A percentile compares a stretch with the other conserved stretches of the same genome.
Conservation (phyloP, 495 filamentous ascomycete species). For the Annulohypoxylon stygium region DNA sequence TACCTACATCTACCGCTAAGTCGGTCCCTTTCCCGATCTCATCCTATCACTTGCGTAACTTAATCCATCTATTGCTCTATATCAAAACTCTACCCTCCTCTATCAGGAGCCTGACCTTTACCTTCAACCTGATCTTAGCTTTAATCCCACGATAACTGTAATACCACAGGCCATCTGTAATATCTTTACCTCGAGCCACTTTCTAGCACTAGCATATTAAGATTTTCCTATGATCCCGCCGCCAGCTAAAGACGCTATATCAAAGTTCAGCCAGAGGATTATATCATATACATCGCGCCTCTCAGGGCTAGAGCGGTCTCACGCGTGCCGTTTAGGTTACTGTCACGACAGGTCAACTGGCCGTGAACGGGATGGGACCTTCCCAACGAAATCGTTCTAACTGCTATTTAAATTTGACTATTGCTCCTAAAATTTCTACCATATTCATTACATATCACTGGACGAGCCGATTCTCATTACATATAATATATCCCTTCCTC, state of each 20-base stretch:
- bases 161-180: not conserved
- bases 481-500: not conserved
- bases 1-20: not conserved
- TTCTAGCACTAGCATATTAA: not conserved
- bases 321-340: not conserved
- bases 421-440: not conserved
- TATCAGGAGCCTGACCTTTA: not conserved
- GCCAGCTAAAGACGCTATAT: not conserved
- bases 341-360: constrained; percentile 7
- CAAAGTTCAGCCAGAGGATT: not conserved
- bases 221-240: not conserved
- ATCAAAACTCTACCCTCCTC: constrained; percentile 5
- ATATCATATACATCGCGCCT: not conserved
- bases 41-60: constrained; percentile 22
- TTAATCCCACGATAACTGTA: not conserved
- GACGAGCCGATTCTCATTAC: not conserved
- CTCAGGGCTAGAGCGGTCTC: not conserved
- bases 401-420: not conserved
- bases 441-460: not conserved
- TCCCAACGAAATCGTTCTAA: constrained; percentile 1
- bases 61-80: not conserved
- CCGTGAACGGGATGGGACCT: constrained; percentile 18
- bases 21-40: constrained; percentile 24
- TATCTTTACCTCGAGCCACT: not conserved
- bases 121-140: not conserved